Base-by-base conservation (phyloP, 768 basidiomycete genomes). In the Pleurotus djamor region DNA sequence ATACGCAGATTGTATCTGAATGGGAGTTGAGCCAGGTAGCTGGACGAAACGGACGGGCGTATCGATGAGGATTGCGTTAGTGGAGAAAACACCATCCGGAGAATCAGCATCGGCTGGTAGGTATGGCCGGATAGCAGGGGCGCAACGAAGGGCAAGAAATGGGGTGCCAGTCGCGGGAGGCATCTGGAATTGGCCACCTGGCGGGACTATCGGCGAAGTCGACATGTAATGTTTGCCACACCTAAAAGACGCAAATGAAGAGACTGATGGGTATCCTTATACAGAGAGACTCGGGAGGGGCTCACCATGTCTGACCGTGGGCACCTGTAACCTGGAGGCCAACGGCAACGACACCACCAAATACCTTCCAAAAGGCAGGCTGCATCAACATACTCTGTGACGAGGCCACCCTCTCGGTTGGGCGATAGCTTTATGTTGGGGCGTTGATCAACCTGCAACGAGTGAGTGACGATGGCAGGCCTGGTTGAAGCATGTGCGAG, bases 51-150 rank as follows among this genome's bases (percentile, higher is more conserved):
- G 79, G 37, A 88, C 67, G 0, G 79, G 79, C 0, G 83, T 68
- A 50, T 87, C 84, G 44, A 87, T 71, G 41, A 87, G 70, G 55
- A 87, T 74, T 13, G 77, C 74, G 12, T 77, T 73, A 2, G 76
- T 72, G 3, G 75, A 74, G 21, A 65, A 64, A 8, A 68, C 57
- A 41, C 69, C 67, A 6, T 65, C 59, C 45, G 63, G 60, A 50
- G 67, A 58, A 5, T 71, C 70, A 61, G 86, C 85, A 62, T 82
- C 83, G 13, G 79, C 77, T 21, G 61, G 52, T 9, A 87, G 77
- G 67, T 85, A 88, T 1, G 86, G 86, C 5, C 80, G 76, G 21
- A 86, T 79, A 2, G 83, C 81, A 33, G 83, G 84, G 7, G 78
- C 76, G 60, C 86, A 87, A 8, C 83, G 82, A 41, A 88, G 69